Evolutionary conservation across 2,329 filamentous ascomycete species (phyloP).

Genomic region (Hortaea werneckii): DNA sequence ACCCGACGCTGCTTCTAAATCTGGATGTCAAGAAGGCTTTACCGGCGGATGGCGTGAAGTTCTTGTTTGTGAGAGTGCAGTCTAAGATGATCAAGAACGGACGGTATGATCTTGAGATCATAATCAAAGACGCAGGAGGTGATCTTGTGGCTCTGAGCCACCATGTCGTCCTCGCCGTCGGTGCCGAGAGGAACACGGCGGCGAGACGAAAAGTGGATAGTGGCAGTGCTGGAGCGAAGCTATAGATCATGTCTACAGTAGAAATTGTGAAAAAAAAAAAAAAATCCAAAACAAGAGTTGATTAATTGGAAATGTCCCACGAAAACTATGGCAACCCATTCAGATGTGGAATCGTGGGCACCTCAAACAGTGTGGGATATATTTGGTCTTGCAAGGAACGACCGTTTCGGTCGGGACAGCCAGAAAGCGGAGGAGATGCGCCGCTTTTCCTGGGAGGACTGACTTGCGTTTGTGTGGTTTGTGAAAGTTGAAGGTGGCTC

Average conservation of each 20-base stretch:
- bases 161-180: slow-evolving; percentile 56
- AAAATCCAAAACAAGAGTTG: neutral
- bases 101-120: slow-evolving; percentile 62
- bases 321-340: slow-evolving; percentile 22
- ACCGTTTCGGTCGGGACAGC: slow-evolving; percentile 10
- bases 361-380: slow-evolving; percentile 21
- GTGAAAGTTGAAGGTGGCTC: too few relatives aligned
- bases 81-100: slow-evolving; percentile 61
- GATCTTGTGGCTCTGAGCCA: slow-evolving; percentile 59
- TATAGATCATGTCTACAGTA: slow-evolving; percentile 7
- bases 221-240: slow-evolving; percentile 9
- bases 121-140: slow-evolving; percentile 52
- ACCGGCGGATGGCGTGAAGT: slow-evolving; percentile 58
- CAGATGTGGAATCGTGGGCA: slow-evolving; percentile 18
- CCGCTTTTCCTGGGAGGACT: slow-evolving; percentile 25
- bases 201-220: slow-evolving; percentile 30
- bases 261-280: neutral
- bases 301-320: slow-evolving; percentile 10
- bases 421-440: slow-evolving; percentile 14
- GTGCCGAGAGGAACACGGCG: slow-evolving; percentile 53
- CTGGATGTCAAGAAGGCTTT: slow-evolving; percentile 67
- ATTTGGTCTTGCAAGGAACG: slow-evolving; percentile 21
- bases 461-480: slow-evolving; percentile 20
- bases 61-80: slow-evolving; percentile 56
- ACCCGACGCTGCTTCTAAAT: slow-evolving; percentile 65